Percentiles rank a stretch among this genome's conserved stretches.
These are phyloP conservation scores for Calonectria honghensis DNA, from an alignment of 2,329 filamentous ascomycete species.

Conservation along the genomic window DNA sequence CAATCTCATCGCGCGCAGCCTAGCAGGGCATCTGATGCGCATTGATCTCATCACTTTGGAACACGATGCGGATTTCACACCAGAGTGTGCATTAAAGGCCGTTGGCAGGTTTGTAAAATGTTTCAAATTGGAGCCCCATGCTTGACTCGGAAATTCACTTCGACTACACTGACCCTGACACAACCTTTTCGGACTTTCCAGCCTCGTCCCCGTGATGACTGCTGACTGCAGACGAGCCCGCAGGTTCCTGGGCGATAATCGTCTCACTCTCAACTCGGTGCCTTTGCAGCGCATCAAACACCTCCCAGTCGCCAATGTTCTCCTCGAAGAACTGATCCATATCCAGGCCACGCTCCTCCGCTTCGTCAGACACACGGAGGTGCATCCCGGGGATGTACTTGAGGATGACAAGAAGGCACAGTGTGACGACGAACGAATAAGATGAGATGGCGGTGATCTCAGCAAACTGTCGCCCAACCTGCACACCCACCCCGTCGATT, in stretches of 20 bases:
- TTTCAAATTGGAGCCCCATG: conserved; percentile 14
- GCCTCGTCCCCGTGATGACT: conserved; percentile 31
- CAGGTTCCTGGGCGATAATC: conserved; percentile 20
- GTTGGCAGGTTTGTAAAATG: background rate
- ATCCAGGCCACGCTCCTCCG: conserved; percentile 42
- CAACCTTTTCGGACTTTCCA: conserved; percentile 28
- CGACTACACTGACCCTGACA: conserved; percentile 1
- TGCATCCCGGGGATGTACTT: conserved; percentile 44
- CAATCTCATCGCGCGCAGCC: background rate
- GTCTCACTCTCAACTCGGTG: conserved; percentile 15
- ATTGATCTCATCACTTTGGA: background rate
- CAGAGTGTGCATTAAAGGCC: background rate
- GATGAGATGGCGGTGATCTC: conserved; percentile 44
- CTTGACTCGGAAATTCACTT: background rate
- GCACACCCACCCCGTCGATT: conserved; percentile 41
- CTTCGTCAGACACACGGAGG: conserved; percentile 41
- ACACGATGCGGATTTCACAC: background rate
- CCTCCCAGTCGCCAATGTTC: conserved; percentile 43
- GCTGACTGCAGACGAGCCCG: conserved; percentile 33
- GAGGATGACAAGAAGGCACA: conserved; percentile 36
- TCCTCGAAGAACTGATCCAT: conserved; percentile 43
- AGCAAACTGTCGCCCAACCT: conserved; percentile 40
- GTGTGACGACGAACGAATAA: conserved; percentile 39
- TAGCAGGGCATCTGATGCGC: background rate
- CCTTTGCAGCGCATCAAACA: conserved; percentile 38